Conservation (phyloP, 2,329 filamentous ascomycete species). For the Diaporthe eres region DNA sequence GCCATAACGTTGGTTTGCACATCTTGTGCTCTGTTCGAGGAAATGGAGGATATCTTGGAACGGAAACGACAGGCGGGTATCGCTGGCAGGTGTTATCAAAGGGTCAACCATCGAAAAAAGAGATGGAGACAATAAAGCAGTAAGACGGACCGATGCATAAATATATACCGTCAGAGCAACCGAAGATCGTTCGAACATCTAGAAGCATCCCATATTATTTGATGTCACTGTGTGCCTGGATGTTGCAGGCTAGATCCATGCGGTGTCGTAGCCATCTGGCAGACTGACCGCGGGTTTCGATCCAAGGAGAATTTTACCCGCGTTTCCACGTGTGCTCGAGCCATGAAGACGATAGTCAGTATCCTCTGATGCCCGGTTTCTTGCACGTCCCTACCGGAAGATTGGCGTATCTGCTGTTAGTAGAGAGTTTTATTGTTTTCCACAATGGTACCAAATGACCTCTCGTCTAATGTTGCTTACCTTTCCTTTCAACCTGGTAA, state of each 20-base stretch:
- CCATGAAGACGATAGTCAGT: neutral
- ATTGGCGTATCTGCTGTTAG: neutral
- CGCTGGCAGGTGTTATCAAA: neutral
- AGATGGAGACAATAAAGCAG: fast-evolving
- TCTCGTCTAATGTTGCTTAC: slow-evolving; percentile 14
- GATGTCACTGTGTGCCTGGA: neutral
- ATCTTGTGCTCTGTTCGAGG: neutral
- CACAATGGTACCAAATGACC: neutral
- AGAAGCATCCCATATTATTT: neutral
- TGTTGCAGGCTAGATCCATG: neutral
- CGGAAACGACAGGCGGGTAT: neutral
- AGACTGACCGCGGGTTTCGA: neutral
- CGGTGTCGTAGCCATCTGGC: neutral
- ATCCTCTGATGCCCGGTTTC: neutral
- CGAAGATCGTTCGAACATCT: neutral
- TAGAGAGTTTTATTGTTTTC: neutral
- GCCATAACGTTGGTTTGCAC: slow-evolving; percentile 19
- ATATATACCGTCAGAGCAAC: neutral
- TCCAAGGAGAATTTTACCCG: neutral
- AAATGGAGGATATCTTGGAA: neutral
- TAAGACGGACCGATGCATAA: neutral
- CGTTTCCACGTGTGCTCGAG: slow-evolving; percentile 1
- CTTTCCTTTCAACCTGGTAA: neutral
- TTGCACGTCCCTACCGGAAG: neutral
- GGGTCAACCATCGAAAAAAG: neutral